phyloP scores from a whole-genome alignment of 2,329 filamentous ascomycete genomes.

The Pyricularia grisea region DNA sequence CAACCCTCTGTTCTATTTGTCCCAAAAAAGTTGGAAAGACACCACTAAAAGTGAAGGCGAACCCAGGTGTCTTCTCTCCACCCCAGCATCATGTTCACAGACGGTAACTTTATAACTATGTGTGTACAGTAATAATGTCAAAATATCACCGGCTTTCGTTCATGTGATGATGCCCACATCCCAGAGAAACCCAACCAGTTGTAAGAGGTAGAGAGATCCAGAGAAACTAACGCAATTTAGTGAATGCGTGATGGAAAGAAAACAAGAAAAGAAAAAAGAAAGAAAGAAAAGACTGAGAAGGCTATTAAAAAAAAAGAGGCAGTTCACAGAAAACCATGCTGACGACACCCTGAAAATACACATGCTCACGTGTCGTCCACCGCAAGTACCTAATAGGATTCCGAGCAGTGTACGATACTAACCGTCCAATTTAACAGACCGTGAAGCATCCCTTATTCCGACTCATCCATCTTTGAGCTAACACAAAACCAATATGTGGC shows the following conservation, averaged over 20 bases:
- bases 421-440: neutral
- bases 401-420: neutral
- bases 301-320: conserved; percentile 6
- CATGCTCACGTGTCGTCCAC: neutral
- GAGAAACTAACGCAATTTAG: neutral
- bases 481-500: neutral
- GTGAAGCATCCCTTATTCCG: neutral
- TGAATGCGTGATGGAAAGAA: neutral
- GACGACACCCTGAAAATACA: conserved; percentile 1
- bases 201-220: neutral
- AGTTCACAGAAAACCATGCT: neutral
- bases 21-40: neutral
- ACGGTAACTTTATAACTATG: neutral
- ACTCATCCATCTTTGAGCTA: neutral
- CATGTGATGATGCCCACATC: neutral
- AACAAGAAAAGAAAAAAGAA: neutral
- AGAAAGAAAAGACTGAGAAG: neutral
- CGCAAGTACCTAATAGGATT: neutral
- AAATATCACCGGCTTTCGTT: neutral
- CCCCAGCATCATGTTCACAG: neutral
- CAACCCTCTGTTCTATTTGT: neutral
- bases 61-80: neutral
- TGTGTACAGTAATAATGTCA: neutral
- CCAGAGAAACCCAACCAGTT: neutral
- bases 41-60: neutral